These are phyloP conservation scores for Seiridium unicorne DNA, from an alignment of 2,329 filamentous ascomycete genomes.

Conservation along the genomic window DNA sequence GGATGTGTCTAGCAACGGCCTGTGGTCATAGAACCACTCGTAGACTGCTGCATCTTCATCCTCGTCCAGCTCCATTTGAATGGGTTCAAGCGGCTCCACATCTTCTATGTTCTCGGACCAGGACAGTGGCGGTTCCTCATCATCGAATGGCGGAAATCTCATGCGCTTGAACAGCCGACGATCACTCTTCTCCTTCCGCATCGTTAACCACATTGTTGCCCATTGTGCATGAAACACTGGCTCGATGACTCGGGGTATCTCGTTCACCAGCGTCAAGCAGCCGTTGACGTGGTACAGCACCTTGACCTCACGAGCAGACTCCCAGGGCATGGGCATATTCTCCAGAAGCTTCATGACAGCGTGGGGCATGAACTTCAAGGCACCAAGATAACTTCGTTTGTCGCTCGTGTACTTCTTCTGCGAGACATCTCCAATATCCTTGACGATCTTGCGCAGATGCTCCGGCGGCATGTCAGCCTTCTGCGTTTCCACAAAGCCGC, in stretches of 20 bases:
- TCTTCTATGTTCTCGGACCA: constrained; percentile 99
- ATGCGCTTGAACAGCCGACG: constrained; percentile 96
- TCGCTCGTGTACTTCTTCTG: constrained; percentile 99
- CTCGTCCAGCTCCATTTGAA: constrained; percentile 97
- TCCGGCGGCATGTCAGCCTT: constrained; percentile 99
- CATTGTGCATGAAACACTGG: constrained; percentile 98
- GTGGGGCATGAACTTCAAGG: constrained; percentile 98
- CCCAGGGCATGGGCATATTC: constrained; percentile 99
- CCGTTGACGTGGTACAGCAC: constrained; percentile 98
- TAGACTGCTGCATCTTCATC: constrained; percentile 86
- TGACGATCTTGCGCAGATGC: constrained; percentile 96
- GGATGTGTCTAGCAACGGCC: constrained; percentile 83
- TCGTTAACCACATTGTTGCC: constrained; percentile 99
- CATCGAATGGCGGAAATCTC: constrained; percentile 97
- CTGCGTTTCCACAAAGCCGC: constrained; percentile 94
- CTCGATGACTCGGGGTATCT: constrained; percentile 93
- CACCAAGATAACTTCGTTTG: constrained; percentile 95
- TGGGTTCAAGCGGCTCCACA: constrained; percentile 93
- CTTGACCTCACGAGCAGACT: constrained; percentile 93
- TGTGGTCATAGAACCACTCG: constrained; percentile 97
- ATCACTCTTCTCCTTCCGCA: constrained; percentile 97
- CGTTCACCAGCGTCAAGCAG: constrained; percentile 94
- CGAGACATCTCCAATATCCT: constrained; percentile 97
- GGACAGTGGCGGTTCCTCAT: constrained; percentile 94
- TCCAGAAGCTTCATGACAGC: constrained; percentile 95